Evolutionary conservation across 306 rosid species (phyloP).

Genomic region (Dryas octopetala): DNA sequence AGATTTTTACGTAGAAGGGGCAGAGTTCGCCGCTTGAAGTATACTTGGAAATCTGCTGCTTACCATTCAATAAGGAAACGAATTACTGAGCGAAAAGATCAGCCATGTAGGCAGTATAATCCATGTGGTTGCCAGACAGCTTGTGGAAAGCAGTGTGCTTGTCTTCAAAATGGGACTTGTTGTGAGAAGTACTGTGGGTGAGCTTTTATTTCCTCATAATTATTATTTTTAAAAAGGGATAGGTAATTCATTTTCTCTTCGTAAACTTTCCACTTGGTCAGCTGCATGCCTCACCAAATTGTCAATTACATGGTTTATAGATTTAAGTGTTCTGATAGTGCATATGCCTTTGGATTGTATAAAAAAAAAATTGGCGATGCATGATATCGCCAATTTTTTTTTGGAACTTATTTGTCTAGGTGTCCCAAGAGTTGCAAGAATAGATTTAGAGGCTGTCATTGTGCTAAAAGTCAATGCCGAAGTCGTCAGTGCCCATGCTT

Average conservation of each 20-base stretch:
- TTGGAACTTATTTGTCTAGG: constrained; percentile 32
- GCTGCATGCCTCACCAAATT: not conserved
- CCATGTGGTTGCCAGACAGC: constrained; percentile 95
- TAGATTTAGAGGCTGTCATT: constrained; percentile 93
- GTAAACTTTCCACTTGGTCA: constrained; percentile 14
- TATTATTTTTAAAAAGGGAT: not conserved
- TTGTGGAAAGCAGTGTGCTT: constrained; percentile 94
- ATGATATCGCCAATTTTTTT: constrained; percentile 5
- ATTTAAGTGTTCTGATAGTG: constrained; percentile 12
- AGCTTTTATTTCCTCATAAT: constrained; percentile 34
- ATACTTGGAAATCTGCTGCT: constrained; percentile 98
- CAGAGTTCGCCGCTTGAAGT: constrained; percentile 95
- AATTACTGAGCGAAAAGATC: constrained; percentile 93
- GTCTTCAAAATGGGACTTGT: constrained; percentile 95
- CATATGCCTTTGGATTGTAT: not conserved
- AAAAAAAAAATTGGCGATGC: not conserved
- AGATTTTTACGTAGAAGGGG: constrained; percentile 93
- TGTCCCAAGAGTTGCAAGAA: constrained; percentile 95
- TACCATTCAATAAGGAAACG: constrained; percentile 96
- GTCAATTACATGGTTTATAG: constrained; percentile 24
- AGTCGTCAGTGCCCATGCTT: constrained; percentile 98
- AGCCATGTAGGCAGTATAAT: constrained; percentile 97
- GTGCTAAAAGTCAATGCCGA: constrained; percentile 99
- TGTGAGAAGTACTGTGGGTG: constrained; percentile 99
- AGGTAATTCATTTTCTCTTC: not conserved